Conservation (phyloP, 2,329 filamentous ascomycete species). For the Penicillium sumatraense region DNA sequence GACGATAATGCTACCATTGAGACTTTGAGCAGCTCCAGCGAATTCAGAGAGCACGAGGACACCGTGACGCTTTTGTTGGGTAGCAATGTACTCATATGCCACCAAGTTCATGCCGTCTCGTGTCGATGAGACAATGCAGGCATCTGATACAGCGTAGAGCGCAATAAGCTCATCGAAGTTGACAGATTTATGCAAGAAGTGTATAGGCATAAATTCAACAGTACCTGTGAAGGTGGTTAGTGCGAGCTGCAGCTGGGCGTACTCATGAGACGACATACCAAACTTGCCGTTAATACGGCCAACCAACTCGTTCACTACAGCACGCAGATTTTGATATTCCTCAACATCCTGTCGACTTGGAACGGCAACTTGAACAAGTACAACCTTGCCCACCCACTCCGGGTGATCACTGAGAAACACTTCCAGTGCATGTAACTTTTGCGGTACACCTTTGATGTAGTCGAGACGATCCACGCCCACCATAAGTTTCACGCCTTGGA, state of each 20-base stretch:
- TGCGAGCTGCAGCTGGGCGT: background rate
- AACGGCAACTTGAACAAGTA: conserved; percentile 93
- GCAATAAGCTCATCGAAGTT: conserved; percentile 93
- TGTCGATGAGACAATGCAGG: conserved; percentile 91
- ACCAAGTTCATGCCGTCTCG: conserved; percentile 99
- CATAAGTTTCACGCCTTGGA: conserved; percentile 93
- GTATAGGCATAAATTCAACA: conserved; percentile 98
- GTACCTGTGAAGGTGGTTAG: conserved; percentile 60
- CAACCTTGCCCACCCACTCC: conserved; percentile 97
- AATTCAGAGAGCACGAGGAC: conserved; percentile 97
- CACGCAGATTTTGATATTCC: conserved; percentile 94
- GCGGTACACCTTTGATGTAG: conserved; percentile 98
- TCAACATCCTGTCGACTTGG: conserved; percentile 95
- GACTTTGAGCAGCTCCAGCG: conserved; percentile 89
- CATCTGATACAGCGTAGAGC: conserved; percentile 88
- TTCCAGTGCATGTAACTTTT: conserved; percentile 95
- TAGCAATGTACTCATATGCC: conserved; percentile 97
- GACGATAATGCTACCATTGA: conserved; percentile 91
- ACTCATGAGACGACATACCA: conserved; percentile 53
- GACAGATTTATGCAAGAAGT: conserved; percentile 97
- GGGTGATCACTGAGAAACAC: conserved; percentile 96
- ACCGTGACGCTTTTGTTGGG: conserved; percentile 86
- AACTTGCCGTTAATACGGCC: conserved; percentile 97
- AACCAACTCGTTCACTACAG: conserved; percentile 94
- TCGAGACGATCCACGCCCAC: conserved; percentile 96